Percentiles rank a stretch among this genome's conserved stretches.
phyloP scores from a whole-genome alignment of 306 rosid genomes.

The Rosa chinensis region DNA sequence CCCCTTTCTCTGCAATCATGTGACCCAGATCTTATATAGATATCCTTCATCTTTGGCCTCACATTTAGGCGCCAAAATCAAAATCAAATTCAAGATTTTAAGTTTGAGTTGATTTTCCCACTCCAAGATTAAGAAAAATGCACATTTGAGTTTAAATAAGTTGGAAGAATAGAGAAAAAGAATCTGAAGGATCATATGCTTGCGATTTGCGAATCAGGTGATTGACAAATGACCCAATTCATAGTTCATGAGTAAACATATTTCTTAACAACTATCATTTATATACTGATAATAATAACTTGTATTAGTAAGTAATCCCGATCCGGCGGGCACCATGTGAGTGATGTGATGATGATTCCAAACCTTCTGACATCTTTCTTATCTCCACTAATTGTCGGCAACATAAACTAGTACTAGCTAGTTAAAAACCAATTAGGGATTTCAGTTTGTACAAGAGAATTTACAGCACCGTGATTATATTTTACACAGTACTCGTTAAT shows the following conservation, averaged over 20 bases:
- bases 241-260: no score
- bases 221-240: no score
- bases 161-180: not conserved
- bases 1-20: conserved; percentile 5
- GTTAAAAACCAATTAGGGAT: no score
- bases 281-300: no score
- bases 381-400: not conserved
- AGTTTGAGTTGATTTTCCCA: not conserved
- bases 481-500: no score
- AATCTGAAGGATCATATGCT: not conserved
- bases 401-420: no score
- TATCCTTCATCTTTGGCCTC: conserved; percentile 1
- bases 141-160: conserved; percentile 26
- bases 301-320: not conserved
- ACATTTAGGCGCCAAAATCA: conserved; percentile 18
- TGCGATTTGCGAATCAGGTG: not conserved
- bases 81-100: not conserved
- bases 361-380: not conserved
- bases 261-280: not conserved
- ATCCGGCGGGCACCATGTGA: not conserved
- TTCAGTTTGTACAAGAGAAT: not conserved
- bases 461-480: not conserved
- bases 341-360: not conserved
- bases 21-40: not conserved
- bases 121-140: not conserved